Conservation (phyloP, 2,329 filamentous ascomycete genomes). For the Periconia sp. region DNA sequence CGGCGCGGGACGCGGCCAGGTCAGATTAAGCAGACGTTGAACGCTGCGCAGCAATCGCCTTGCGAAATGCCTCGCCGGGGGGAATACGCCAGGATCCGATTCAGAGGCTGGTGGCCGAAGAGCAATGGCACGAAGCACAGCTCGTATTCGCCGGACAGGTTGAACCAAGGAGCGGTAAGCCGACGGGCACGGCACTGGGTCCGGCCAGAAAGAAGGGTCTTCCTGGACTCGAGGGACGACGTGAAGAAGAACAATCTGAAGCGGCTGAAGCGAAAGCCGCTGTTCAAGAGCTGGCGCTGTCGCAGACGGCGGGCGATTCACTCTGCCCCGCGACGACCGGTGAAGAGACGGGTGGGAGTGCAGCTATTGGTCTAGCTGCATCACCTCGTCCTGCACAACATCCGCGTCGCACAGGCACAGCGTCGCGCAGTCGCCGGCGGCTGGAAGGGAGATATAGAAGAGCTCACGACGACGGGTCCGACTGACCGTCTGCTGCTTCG, state of each 20-base stretch:
- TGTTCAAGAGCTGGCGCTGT: conserved; percentile 2
- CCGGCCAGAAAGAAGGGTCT: conserved; percentile 30
- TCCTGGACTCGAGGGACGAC: conserved; percentile 36
- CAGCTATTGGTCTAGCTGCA: conserved; percentile 43
- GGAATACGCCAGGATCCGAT: conserved; percentile 29
- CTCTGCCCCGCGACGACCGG: conserved; percentile 44
- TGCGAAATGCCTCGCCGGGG: conserved; percentile 30
- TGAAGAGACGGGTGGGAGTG: conserved; percentile 33
- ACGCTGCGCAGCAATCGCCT: conserved; percentile 33
- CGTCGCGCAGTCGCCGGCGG: no score
- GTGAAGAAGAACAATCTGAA: conserved; percentile 35
- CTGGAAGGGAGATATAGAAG: conserved; percentile 2
- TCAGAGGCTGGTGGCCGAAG: conserved; percentile 29
- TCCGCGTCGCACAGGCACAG: conserved; percentile 38
- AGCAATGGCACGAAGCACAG: conserved; percentile 21
- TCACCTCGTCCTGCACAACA: conserved; percentile 33
- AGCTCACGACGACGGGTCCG: neutral
- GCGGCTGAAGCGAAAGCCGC: conserved; percentile 28
- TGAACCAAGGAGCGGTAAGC: conserved; percentile 25
- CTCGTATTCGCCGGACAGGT: conserved; percentile 24
- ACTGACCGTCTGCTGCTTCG: no score
- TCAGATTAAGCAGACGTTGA: conserved; percentile 22
- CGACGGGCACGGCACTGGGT: conserved; percentile 25
- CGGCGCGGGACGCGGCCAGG: conserved; percentile 23
- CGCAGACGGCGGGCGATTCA: conserved; percentile 24